Evolutionary conservation across 768 basidiomycete genomes (phyloP).

Genomic region (Epithele typhae): DNA sequence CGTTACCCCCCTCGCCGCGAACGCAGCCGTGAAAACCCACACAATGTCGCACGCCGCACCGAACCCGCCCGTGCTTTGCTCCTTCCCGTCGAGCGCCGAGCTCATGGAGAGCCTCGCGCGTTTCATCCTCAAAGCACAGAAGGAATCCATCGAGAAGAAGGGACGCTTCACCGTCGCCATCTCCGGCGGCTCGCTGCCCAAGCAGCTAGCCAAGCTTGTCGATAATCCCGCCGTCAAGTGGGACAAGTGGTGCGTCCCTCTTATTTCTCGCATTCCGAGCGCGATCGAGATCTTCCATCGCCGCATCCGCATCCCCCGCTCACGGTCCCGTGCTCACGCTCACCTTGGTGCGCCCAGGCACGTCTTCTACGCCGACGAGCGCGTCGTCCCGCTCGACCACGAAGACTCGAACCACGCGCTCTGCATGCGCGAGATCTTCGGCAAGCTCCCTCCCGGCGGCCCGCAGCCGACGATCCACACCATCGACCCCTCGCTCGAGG

Average conservation of each 20-base stretch:
- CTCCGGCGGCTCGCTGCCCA: slow-evolving; percentile 90
- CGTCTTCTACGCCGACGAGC: slow-evolving; percentile 96
- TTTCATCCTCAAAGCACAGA: slow-evolving; percentile 85
- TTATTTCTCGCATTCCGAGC: background rate
- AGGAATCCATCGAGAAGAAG: slow-evolving; percentile 83
- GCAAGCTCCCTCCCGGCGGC: slow-evolving; percentile 64
- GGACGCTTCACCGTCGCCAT: slow-evolving; percentile 90
- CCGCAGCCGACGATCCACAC: slow-evolving; percentile 74
- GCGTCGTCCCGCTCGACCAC: slow-evolving; percentile 89
- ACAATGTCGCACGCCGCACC: slow-evolving; percentile 34
- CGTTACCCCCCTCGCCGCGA: too few relatives aligned
- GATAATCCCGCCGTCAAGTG: slow-evolving; percentile 67
- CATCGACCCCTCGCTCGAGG: slow-evolving; percentile 63
- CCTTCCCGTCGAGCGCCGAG: slow-evolving; percentile 53
- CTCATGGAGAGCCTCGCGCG: slow-evolving; percentile 67
- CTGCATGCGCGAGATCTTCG: slow-evolving; percentile 70
- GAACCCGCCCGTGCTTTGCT: slow-evolving; percentile 62
- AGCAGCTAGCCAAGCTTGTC: slow-evolving; percentile 71
- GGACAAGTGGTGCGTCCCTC: slow-evolving; percentile 81
- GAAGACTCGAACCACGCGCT: slow-evolving; percentile 88
- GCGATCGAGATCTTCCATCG: too few relatives aligned
- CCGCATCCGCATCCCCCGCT: slow-evolving; percentile 1
- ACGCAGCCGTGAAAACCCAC: too few relatives aligned
- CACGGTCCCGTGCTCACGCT: background rate
- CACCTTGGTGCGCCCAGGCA: too few relatives aligned